Evolutionary conservation across 2,329 filamentous ascomycete genomes (phyloP).

Genomic region (Fusarium globosum): DNA sequence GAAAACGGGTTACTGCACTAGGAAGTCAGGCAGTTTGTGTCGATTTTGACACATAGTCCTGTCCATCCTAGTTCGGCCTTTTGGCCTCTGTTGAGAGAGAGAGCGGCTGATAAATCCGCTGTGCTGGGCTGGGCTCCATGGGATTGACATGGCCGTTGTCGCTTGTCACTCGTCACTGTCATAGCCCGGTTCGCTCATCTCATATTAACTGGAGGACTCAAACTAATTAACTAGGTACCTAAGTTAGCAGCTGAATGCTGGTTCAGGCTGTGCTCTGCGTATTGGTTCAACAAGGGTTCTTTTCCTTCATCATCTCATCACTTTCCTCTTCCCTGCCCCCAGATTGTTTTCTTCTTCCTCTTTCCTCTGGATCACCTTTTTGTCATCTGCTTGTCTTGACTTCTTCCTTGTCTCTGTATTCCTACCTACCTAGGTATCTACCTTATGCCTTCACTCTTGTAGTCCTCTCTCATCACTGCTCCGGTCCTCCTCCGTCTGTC

Average conservation of each 20-base stretch:
- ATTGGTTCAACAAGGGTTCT: slow-evolving; percentile 34
- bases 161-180: slow-evolving; percentile 35
- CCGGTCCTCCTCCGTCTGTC: not conserved
- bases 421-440: not conserved
- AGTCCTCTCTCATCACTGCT: not conserved
- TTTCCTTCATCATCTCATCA: slow-evolving; percentile 37
- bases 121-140: not conserved
- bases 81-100: slow-evolving; percentile 8
- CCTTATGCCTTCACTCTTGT: not conserved
- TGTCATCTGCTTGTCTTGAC: slow-evolving; percentile 19
- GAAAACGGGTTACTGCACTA: slow-evolving; percentile 24
- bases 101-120: slow-evolving; percentile 46
- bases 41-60: slow-evolving; percentile 22
- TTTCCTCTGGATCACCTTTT: not conserved
- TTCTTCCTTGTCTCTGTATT: slow-evolving; percentile 9
- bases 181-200: slow-evolving; percentile 29
- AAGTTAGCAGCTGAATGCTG: slow-evolving; percentile 3
- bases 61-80: not conserved
- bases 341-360: not conserved
- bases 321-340: slow-evolving; percentile 21
- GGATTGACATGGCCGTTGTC: slow-evolving; percentile 24
- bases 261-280: slow-evolving; percentile 13
- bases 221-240: not conserved
- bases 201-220: slow-evolving; percentile 2
- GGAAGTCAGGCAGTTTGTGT: slow-evolving; percentile 28